Conservation (phyloP, 2,329 filamentous ascomycete genomes). For the Cordyceps militaris region DNA sequence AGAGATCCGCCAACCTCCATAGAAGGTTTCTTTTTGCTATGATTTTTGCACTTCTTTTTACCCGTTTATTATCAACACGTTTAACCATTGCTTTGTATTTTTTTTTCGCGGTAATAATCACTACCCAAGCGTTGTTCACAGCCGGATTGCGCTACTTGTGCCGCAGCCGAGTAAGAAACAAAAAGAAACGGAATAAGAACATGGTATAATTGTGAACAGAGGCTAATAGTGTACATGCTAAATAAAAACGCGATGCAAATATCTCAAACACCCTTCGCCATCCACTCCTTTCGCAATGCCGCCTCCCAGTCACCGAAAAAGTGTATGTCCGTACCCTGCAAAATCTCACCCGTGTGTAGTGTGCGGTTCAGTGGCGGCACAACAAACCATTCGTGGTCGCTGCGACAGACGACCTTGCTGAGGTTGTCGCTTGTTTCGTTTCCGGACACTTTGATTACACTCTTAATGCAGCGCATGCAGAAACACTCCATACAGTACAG, state of each 20-base stretch:
- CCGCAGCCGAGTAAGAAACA: too few species aligned
- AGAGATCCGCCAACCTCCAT: slow-evolving; percentile 15
- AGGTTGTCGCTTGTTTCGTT: slow-evolving; percentile 26
- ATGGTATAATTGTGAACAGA: too few species aligned
- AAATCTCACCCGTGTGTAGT: slow-evolving; percentile 32
- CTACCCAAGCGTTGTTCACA: too few species aligned
- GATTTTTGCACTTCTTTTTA: background rate
- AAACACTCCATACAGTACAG: slow-evolving; percentile 33
- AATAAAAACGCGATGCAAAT: too few species aligned
- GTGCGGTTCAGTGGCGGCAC: slow-evolving; percentile 30
- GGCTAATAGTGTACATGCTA: too few species aligned
- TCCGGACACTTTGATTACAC: slow-evolving; percentile 25
- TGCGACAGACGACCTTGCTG: slow-evolving; percentile 26
- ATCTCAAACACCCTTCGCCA: slow-evolving; percentile 15
- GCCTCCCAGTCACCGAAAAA: slow-evolving; percentile 31
- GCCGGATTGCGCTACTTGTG: too few species aligned
- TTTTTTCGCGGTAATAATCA: too few species aligned
- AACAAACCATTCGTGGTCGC: slow-evolving; percentile 32
- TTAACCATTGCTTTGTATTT: background rate
- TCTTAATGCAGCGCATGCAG: slow-evolving; percentile 28
- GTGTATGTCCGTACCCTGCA: slow-evolving; percentile 27
- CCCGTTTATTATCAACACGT: background rate
- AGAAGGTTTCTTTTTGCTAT: slow-evolving; percentile 7
- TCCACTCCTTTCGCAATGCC: slow-evolving; percentile 26
- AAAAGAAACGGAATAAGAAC: too few species aligned